phyloP scores from a whole-genome alignment of 139 green algal species.

The Ulvella scutata region DNA sequence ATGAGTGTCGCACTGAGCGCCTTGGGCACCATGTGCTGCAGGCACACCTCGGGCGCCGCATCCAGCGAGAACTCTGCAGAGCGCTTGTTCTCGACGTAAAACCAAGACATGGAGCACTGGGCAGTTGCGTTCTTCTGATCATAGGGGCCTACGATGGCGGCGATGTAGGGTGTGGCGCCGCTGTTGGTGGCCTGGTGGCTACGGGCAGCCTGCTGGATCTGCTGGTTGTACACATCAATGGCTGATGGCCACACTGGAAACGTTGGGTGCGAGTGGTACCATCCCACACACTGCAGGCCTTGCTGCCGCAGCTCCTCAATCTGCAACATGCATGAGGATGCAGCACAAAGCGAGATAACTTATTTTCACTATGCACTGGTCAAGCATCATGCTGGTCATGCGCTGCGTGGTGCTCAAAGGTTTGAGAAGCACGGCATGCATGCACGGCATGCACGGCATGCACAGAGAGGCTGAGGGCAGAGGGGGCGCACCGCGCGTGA shows the following conservation, averaged over 20 bases:
- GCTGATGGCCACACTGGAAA: constrained; percentile 35
- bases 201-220: constrained; percentile 21
- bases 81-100: constrained; percentile 32
- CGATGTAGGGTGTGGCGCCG: constrained; percentile 29
- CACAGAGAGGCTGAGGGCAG: too few species aligned
- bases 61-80: not conserved
- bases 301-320: constrained; percentile 17
- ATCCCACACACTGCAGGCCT: constrained; percentile 31
- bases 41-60: not conserved
- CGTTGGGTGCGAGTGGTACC: constrained; percentile 61
- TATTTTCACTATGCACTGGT: too few species aligned
- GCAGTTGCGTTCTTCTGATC: constrained; percentile 9
- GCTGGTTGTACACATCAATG: constrained; percentile 59
- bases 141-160: constrained; percentile 60
- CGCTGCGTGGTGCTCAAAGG: too few species aligned
- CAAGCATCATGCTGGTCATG: too few species aligned
- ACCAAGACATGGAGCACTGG: constrained; percentile 38
- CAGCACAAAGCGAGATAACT: too few species aligned
- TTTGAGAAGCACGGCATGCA: too few species aligned
- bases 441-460: too few species aligned
- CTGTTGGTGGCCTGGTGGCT: not conserved
- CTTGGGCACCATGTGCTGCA: constrained; percentile 1
- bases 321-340: not conserved
- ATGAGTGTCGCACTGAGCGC: not conserved
- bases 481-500: not conserved